These are phyloP conservation scores for Anthracocystis setariae DNA, from an alignment of 1,284 basidiomycete genomes.

Conservation along the genomic window DNA sequence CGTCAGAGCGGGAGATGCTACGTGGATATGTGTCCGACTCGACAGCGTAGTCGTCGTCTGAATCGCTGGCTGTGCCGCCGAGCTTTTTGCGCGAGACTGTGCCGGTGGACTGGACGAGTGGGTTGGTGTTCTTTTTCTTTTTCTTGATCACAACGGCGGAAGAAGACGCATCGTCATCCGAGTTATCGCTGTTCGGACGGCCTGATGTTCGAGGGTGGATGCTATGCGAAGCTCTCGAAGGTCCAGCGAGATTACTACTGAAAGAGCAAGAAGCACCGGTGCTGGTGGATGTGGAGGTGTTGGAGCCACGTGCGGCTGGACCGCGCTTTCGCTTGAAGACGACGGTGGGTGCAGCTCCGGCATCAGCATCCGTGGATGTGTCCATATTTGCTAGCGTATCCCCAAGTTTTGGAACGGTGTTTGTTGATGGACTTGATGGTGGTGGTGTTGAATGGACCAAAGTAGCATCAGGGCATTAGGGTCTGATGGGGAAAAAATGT, in stretches of 20 bases:
- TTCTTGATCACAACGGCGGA: slow-evolving; percentile 41
- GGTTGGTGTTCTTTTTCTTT: slow-evolving; percentile 27
- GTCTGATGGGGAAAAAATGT: not conserved
- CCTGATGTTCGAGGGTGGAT: not conserved
- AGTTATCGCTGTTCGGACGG: slow-evolving; percentile 8
- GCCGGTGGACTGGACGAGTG: slow-evolving; percentile 36
- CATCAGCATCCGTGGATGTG: slow-evolving; percentile 2
- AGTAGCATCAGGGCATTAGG: not conserved
- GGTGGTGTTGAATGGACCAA: slow-evolving; percentile 2
- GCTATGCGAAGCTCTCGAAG: slow-evolving; percentile 16
- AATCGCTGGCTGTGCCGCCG: slow-evolving; percentile 1
- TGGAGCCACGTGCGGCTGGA: slow-evolving; percentile 11
- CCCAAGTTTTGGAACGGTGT: not conserved
- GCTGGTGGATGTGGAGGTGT: slow-evolving; percentile 9
- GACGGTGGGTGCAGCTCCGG: slow-evolving; percentile 10
- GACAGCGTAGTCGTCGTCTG: slow-evolving; percentile 11
- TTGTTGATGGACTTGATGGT: not conserved
- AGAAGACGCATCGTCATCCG: slow-evolving; percentile 4
- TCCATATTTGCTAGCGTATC: slow-evolving; percentile 5
- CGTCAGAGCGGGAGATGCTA: not conserved
- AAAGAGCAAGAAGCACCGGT: too few species aligned
- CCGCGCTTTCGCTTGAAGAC: slow-evolving; percentile 47
- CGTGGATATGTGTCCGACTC: not conserved
- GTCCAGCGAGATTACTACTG: too few species aligned
- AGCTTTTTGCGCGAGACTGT: slow-evolving; percentile 19